These are phyloP conservation scores for Diaporthe batatas DNA, from an alignment of 2,329 filamentous ascomycete genomes.

Conservation along the genomic window DNA sequence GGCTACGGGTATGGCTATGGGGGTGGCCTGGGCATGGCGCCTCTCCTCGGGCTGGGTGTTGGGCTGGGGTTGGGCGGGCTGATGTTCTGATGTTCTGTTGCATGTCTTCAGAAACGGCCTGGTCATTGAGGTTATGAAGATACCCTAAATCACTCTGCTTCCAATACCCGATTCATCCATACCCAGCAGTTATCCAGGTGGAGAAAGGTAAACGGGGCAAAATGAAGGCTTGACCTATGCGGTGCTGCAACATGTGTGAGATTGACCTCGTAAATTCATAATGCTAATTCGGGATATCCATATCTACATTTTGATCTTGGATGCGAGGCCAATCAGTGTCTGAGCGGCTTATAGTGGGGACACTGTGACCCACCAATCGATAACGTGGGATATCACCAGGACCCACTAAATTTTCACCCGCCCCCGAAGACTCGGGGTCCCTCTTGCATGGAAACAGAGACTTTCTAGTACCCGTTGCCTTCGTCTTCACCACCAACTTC, in stretches of 20 bases:
- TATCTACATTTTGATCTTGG: neutral
- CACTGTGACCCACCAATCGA: constrained; percentile 12
- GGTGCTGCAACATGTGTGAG: neutral
- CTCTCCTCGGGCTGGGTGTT: constrained; percentile 16
- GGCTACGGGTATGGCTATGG: constrained; percentile 34
- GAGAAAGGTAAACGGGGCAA: too few relatives aligned
- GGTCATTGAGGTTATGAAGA: neutral
- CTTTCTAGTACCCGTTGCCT: neutral
- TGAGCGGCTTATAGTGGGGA: neutral
- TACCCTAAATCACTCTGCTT: neutral
- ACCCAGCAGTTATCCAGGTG: too few relatives aligned
- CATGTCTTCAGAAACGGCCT: neutral
- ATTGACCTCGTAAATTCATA: neutral
- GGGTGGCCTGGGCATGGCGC: constrained; percentile 34
- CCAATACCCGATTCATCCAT: neutral
- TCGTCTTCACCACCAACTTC: neutral
- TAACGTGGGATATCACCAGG: neutral
- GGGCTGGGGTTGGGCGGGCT: constrained; percentile 17
- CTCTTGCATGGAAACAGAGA: constrained; percentile 15
- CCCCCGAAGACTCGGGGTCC: neutral
- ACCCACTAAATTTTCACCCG: constrained; percentile 32
- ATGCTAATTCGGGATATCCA: too few relatives aligned
- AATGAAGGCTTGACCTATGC: too few relatives aligned
- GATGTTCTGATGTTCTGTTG: constrained; percentile 24
- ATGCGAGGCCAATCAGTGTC: neutral